Base-by-base conservation (phyloP, 192 early-diverging fungal species). In the Mortierella hygrophila region DNA sequence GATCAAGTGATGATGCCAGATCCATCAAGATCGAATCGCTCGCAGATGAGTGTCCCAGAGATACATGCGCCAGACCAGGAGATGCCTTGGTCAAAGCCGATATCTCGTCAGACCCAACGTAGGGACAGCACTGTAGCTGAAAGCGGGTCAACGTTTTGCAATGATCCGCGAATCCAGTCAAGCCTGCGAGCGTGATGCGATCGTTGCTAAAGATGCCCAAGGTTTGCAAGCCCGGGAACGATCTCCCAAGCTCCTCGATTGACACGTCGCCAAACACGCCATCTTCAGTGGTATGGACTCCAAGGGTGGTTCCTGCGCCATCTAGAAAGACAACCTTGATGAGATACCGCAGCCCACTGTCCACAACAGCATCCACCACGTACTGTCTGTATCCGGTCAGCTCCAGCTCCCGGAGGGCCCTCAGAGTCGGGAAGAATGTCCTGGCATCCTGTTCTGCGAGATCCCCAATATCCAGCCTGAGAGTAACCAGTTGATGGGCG, bases 31-130 rank as follows among this genome's bases (percentile, higher is more conserved):
- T 20, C 0, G 44, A 8, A 35, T 81, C 73, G 13, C 35, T 38
- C 4, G 18, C 73, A 3, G 1, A 20, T 1, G 79, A 75, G 6
- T 42, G n/a, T 9, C 35, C 46, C 16, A 81, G 42, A 23, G 32
- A 20, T 15, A 75, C 46, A 68, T 75, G 23, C 0, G n/a, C 49
- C 20, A 80, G 10, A 21, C 11, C 49, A 1, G 68, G 46, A 16
- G 65, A 81, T 0, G 79, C 79, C 13, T 75, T 54, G 18, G 75
- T 32, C 21, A 81, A 15, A 18, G 60, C 32, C 29, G 69, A 72
- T 23, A 81, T 69, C 6, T 73, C 79, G 20, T 54, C 10, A 4
- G 79, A 65, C 4, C 23, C 46, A 46, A 81, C 54, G 1, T n/a
- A 29, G 29, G 7, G 7, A 21, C 79, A 81, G n/a, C 70, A 41